Evolutionary conservation across 495 filamentous ascomycete species (phyloP), one percentile per base, ranked within the genome.

Genomic region (Penicillium herquei): DNA sequence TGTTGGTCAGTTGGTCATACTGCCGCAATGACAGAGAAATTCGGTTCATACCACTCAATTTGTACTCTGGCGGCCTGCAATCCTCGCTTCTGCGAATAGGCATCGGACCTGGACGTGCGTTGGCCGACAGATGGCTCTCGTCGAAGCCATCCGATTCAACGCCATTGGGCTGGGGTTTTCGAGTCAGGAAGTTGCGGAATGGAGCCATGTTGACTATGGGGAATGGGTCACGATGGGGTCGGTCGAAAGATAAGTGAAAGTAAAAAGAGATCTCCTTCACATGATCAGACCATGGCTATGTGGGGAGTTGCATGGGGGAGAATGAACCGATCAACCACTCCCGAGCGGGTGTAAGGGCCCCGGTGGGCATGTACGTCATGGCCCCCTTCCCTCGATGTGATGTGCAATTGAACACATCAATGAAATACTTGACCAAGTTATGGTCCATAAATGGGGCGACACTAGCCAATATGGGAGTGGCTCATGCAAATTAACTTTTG

Each of bases 161-260:
- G 49, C 69, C 69, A 63, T 75, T 77, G 55, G 73, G 59, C 55
- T 80, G 81, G 51, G 80, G 66, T 51, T 82, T 85, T 63, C 83
- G 82, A 44, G 77, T 75, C 64, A 92, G 86, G 16, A 87, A 82
- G 69, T 90, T 92, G 59, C 87, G 86, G 67, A 91, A 88, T n/a
- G 74, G 78, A 59, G 86, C 80, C 88, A 92, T 90, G 39, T 56
- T 78, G 55, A 54, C 14, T n/a, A 32, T 46, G 14, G 37, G 31
- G 2, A 10, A 8, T 37, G 30, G 39, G 26, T 42, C 39, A 42
- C 26, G n/a, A 17, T 59, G 31, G 34, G 57, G 52, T 53, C 11
- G 16, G 45, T 21, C 30, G 6, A 35, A 32, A 17, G 46, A 21
- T 17, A 13, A 43, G 26, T 12, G 39, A 39, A 32, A 43, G 42